These are phyloP conservation scores for Boletus rubroflammeus DNA, from an alignment of 768 basidiomycete genomes.

Conservation along the genomic window DNA sequence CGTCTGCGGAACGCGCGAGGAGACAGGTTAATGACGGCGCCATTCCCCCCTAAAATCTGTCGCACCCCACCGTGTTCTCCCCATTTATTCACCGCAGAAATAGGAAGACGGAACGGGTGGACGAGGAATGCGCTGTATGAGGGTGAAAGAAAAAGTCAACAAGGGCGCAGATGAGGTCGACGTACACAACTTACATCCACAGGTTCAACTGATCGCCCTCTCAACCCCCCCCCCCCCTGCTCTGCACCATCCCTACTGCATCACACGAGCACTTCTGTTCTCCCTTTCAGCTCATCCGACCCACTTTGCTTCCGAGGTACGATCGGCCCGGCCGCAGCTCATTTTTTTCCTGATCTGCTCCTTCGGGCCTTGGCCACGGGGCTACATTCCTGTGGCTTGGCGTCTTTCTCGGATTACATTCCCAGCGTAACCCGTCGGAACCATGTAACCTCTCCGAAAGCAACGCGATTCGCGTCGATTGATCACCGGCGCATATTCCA, in stretches of 20 bases:
- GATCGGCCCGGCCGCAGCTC: not conserved
- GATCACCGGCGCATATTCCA: not conserved
- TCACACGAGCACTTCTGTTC: not conserved
- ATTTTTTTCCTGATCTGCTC: not conserved
- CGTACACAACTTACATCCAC: not conserved
- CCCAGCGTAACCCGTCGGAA: not conserved
- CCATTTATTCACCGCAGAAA: not conserved
- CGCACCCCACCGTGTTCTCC: not conserved
- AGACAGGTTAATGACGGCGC: not conserved
- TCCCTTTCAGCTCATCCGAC: not conserved
- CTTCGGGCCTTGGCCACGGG: not conserved
- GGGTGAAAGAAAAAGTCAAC: not conserved
- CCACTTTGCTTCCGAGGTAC: not conserved
- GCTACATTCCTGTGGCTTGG: constrained; percentile 20
- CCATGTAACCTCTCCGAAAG: not conserved
- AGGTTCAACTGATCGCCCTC: not conserved
- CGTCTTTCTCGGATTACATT: not conserved
- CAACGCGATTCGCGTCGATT: not conserved
- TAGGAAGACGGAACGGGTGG: not conserved
- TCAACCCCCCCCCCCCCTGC: not conserved
- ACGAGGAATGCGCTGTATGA: too few relatives aligned
- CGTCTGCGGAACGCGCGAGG: not conserved
- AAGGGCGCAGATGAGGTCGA: not conserved
- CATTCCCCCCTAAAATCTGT: not conserved
- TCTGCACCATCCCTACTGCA: not conserved